Evolutionary conservation across 805 yeast genomes (phyloP), one percentile per base, ranked within the genome.

Genomic region (Metschnikowia sp.): DNA sequence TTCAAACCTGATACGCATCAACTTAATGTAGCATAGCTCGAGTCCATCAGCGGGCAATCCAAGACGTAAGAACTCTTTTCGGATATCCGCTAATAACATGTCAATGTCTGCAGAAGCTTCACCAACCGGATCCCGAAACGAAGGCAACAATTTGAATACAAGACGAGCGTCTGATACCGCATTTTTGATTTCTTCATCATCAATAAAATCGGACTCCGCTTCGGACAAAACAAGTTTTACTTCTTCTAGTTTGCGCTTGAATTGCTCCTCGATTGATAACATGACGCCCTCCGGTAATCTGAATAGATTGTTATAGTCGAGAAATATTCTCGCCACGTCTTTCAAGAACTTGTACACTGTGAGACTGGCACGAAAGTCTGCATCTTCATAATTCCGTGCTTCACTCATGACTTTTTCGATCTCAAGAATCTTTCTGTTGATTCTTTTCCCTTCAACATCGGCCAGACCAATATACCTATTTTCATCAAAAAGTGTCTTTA

Each of bases 121-220:
- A 10, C 49, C 45, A 11, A 45, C 41, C 22, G 49, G 49, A 31
- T 45, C 49, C 22, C 49, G 19, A 39, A 45, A 45, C 10, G 41
- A 19, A 22, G 49, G 49, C 31, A 45, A 37, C n/a, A 45, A 33
- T 2, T 19, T 9, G 28, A 40, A 45, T 2, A 45, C 26, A 11
- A 45, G 41, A 7, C 13, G 13, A 3, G 45, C 41, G 13, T 45
- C 49, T 8, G 44, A 19, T 12, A 8, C 26, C 3, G 45, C 31
- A 11, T 45, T 32, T 3, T 33, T 8, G 13, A 45, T 22, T 22
- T 40, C 36, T 10, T 36, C 30, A 12, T 22, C 29, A 18, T 8
- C 11, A 8, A 36, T 11, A 4, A 1, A 22, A 22, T 37, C 47
- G 4, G 22, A 26, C 11, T 6, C 18, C 5, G 47, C 34, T 6